Percentiles rank a stretch among this genome's conserved stretches.
phyloP scores from a whole-genome alignment of 2,329 filamentous ascomycete species.

The Zymoseptoria brevis region DNA sequence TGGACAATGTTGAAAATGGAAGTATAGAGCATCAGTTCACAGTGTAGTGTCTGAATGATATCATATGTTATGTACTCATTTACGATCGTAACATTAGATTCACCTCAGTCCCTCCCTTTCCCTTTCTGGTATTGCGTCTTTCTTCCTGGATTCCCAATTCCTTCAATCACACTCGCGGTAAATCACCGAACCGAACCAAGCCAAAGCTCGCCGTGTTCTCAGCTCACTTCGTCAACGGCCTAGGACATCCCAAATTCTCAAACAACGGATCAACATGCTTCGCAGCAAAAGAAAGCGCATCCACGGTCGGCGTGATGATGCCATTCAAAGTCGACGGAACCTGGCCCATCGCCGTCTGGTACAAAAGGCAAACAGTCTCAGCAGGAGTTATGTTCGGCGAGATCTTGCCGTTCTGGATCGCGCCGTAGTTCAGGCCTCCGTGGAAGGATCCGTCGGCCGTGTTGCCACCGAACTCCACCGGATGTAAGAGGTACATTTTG shows the following conservation, averaged over 20 bases:
- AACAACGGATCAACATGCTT: slow-evolving; percentile 26
- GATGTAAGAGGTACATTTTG: slow-evolving; percentile 30
- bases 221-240: not conserved
- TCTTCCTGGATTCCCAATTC: not conserved
- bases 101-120: not conserved
- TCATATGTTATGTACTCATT: too few relatives aligned
- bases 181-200: not conserved
- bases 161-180: not conserved
- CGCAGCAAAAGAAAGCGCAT: slow-evolving; percentile 27
- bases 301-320: slow-evolving; percentile 32
- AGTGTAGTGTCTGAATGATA: not conserved
- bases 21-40: too few relatives aligned
- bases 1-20: not conserved
- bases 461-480: slow-evolving; percentile 29
- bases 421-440: slow-evolving; percentile 29
- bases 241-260: slow-evolving; percentile 32
- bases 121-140: not conserved
- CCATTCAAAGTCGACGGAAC: slow-evolving; percentile 34
- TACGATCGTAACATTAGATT: not conserved
- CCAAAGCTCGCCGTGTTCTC: too few relatives aligned
- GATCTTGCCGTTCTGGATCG: slow-evolving; percentile 35
- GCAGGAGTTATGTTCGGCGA: slow-evolving; percentile 18
- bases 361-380: slow-evolving; percentile 36
- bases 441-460: slow-evolving; percentile 25
- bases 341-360: slow-evolving; percentile 34